Evolutionary conservation across 1,139 yeast genomes (phyloP).

Genomic region (Ogataea hybrid): DNA sequence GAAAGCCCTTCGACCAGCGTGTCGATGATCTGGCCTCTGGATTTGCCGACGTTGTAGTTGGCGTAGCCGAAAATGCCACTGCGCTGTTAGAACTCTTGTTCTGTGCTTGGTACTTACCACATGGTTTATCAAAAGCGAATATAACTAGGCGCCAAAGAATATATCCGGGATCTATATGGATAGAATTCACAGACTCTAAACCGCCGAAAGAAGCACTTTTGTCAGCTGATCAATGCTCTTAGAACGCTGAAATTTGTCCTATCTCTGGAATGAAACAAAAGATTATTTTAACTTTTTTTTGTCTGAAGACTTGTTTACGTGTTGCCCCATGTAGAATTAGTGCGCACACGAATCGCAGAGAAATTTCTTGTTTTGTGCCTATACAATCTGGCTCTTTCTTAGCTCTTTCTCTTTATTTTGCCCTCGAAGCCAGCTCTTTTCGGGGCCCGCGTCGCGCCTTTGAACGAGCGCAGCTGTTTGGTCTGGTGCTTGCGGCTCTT

Average conservation of each 20-base stretch:
- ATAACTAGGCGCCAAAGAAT: slow-evolving; percentile 1
- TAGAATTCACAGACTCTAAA: background rate
- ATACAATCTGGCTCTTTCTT: background rate
- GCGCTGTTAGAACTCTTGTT: slow-evolving; percentile 3
- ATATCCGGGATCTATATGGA: background rate
- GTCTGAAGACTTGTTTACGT: slow-evolving; percentile 9
- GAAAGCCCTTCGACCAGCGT: slow-evolving; percentile 89
- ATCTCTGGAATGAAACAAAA: slow-evolving; percentile 5
- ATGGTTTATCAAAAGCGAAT: slow-evolving; percentile 7
- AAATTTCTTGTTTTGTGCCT: background rate
- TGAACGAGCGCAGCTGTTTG: slow-evolving; percentile 63
- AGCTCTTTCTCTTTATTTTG: slow-evolving; percentile 22
- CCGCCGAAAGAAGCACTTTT: background rate
- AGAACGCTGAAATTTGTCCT: background rate
- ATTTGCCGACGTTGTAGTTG: slow-evolving; percentile 87
- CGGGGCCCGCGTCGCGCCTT: slow-evolving; percentile 49
- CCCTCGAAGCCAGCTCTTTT: slow-evolving; percentile 64
- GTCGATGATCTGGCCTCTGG: slow-evolving; percentile 89
- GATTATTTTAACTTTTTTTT: slow-evolving; percentile 2
- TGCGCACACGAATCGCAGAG: background rate
- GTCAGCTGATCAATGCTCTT: background rate
- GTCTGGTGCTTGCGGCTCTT: slow-evolving; percentile 65
- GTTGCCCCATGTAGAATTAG: slow-evolving; percentile 9
- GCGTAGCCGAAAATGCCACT: slow-evolving; percentile 99
- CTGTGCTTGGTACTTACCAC: slow-evolving; percentile 14